Conservation (phyloP, 1,284 basidiomycete genomes). For the Somion occarium region DNA sequence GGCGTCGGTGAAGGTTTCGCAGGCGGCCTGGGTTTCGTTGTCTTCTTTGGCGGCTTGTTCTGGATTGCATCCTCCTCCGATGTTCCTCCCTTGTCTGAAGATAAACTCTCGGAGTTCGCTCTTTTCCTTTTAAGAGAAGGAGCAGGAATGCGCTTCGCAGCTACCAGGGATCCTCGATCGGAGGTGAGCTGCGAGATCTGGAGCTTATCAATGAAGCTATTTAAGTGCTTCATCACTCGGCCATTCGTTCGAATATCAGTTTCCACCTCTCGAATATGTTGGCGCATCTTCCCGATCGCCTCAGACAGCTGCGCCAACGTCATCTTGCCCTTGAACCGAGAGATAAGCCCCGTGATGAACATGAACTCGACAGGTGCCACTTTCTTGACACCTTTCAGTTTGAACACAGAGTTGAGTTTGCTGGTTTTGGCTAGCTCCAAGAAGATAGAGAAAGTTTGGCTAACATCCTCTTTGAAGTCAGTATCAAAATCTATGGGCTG, state of each 20-base stretch:
- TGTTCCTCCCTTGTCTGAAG: background rate
- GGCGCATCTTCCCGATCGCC: constrained; percentile 38
- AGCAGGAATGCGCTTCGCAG: constrained; percentile 8
- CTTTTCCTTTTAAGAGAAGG: constrained; percentile 8
- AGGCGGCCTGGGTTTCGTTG: background rate
- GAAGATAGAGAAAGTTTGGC: constrained; percentile 39
- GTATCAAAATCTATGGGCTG: constrained; percentile 23
- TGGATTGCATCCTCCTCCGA: constrained; percentile 7
- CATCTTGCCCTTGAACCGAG: constrained; percentile 27
- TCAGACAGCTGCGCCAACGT: constrained; percentile 38
- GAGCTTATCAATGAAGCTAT: constrained; percentile 32
- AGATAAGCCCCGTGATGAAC: constrained; percentile 43
- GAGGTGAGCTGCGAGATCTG: constrained; percentile 15
- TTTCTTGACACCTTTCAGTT: constrained; percentile 28
- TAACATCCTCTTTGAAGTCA: constrained; percentile 28
- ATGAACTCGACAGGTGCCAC: constrained; percentile 46
- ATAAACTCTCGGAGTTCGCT: background rate
- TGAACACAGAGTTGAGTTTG: constrained; percentile 32
- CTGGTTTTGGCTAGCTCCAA: constrained; percentile 34
- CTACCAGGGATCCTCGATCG: constrained; percentile 21
- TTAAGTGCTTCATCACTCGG: constrained; percentile 35
- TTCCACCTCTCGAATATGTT: constrained; percentile 35
- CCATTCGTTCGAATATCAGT: constrained; percentile 39
- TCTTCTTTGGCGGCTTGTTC: background rate
- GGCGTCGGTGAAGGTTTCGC: background rate